These are phyloP conservation scores for Bipolaris gigantea DNA, from an alignment of 2,329 filamentous ascomycete species.

Conservation along the genomic window DNA sequence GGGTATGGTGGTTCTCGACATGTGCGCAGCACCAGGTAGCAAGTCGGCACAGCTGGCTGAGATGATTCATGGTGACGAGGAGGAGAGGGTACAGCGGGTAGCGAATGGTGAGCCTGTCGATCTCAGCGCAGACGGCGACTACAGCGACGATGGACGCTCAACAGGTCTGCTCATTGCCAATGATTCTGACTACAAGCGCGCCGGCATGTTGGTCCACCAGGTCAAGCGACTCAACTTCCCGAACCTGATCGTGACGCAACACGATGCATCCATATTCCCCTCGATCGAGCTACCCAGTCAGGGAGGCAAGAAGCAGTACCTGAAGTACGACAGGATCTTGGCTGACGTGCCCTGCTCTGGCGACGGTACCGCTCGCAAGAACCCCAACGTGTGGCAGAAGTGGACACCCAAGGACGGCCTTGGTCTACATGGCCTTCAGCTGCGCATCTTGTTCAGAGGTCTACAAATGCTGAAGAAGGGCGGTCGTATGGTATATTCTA, in stretches of 20 bases:
- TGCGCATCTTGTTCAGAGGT: constrained; percentile 85
- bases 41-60: constrained; percentile 96
- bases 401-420: constrained; percentile 88
- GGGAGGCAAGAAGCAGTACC: constrained; percentile 65
- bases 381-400: constrained; percentile 89
- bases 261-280: constrained; percentile 94
- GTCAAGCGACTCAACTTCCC: constrained; percentile 96
- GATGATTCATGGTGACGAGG: constrained; percentile 90
- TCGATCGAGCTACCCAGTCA: constrained; percentile 79
- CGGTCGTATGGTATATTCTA: constrained; percentile 94
- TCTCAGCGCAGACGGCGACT: constrained; percentile 56
- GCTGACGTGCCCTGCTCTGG: constrained; percentile 97
- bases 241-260: constrained; percentile 95
- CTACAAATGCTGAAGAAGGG: constrained; percentile 96
- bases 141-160: constrained; percentile 76
- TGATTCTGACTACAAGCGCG: constrained; percentile 93
- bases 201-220: constrained; percentile 96
- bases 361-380: constrained; percentile 92
- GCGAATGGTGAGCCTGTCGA: constrained; percentile 65
- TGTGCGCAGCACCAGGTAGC: constrained; percentile 95
- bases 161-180: constrained; percentile 94
- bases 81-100: constrained; percentile 76
- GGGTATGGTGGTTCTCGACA: constrained; percentile 89
- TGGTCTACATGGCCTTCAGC: constrained; percentile 83
- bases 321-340: constrained; percentile 95